Conservation (phyloP, 164 flowering plant genomes). For the Brasenia schreberi region DNA sequence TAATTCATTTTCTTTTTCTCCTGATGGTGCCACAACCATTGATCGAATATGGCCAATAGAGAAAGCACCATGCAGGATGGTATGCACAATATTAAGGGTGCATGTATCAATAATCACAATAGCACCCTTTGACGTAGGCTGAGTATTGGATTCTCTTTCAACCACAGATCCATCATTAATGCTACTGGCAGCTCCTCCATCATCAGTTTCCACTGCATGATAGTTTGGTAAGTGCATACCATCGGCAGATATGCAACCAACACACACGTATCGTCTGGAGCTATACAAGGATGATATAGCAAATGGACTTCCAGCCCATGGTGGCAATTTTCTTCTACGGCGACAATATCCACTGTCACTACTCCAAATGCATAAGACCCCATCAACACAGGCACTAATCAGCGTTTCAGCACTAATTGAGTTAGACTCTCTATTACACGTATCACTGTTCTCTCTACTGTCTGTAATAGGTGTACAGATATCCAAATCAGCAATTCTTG, state of each 20-base stretch:
- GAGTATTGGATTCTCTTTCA: constrained; percentile 25
- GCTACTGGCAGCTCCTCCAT: constrained; percentile 9
- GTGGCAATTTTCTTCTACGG: constrained; percentile 72
- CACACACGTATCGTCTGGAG: constrained; percentile 65
- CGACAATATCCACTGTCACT: constrained; percentile 82
- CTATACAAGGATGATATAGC: constrained; percentile 26
- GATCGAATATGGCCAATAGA: constrained; percentile 53
- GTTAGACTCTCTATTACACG: constrained; percentile 17
- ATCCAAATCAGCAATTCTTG: constrained; percentile 55
- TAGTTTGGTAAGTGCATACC: constrained; percentile 12
- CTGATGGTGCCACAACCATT: constrained; percentile 41
- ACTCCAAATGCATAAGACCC: constrained; percentile 92
- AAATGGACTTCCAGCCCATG: constrained; percentile 80
- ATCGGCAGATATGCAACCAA: constrained; percentile 47
- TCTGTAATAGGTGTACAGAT: constrained; percentile 50
- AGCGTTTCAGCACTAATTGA: constrained; percentile 37
- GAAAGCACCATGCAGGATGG: constrained; percentile 63
- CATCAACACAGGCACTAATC: constrained; percentile 83
- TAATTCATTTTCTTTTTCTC: constrained; percentile 24
- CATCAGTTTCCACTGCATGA: constrained; percentile 20
- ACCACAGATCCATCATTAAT: constrained; percentile 7
- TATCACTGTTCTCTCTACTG: constrained; percentile 16
- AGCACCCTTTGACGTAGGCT: constrained; percentile 38
- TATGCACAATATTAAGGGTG: constrained; percentile 58
- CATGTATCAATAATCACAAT: constrained; percentile 76